Percentiles rank a stretch among this genome's conserved stretches.
phyloP scores from a whole-genome alignment of 2,329 filamentous ascomycete genomes.

The Lecanicillium sp. region DNA sequence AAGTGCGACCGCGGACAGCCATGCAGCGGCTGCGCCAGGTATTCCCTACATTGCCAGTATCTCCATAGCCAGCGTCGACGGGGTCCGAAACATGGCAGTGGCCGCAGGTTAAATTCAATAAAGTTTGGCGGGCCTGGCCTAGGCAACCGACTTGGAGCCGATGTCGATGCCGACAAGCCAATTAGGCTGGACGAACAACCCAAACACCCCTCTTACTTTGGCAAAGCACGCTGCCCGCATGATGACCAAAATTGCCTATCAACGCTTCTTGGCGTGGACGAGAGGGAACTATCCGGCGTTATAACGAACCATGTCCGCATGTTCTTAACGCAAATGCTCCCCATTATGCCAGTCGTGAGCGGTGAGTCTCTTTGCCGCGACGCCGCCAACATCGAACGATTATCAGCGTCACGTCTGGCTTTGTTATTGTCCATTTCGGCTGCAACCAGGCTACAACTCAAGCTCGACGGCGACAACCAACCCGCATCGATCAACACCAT shows the following conservation, averaged over 20 bases:
- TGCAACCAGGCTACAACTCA: slow-evolving; percentile 24
- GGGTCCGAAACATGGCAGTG: slow-evolving; percentile 23
- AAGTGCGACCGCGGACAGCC: slow-evolving; percentile 28
- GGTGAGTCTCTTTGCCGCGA: slow-evolving; percentile 24
- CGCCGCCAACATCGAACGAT: slow-evolving; percentile 20
- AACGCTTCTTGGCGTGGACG: background rate
- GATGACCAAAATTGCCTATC: background rate
- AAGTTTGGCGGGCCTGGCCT: slow-evolving; percentile 16
- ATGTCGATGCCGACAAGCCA: slow-evolving; percentile 1
- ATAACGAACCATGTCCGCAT: slow-evolving; percentile 24
- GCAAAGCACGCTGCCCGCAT: background rate
- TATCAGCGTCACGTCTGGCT: slow-evolving; percentile 23
- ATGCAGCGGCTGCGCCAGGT: slow-evolving; percentile 23
- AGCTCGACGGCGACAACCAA: slow-evolving; percentile 18
- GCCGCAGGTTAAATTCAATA: slow-evolving; percentile 24
- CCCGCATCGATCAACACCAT: background rate
- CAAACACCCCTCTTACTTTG: slow-evolving; percentile 5
- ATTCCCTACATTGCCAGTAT: slow-evolving; percentile 24
- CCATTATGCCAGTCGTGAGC: slow-evolving; percentile 28
- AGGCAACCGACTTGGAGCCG: slow-evolving; percentile 7
- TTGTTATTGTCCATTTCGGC: slow-evolving; percentile 25
- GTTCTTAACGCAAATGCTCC: slow-evolving; percentile 24
- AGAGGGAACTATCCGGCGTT: slow-evolving; percentile 17
- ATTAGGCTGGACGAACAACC: slow-evolving; percentile 19
- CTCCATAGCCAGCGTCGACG: slow-evolving; percentile 25